Conservation (phyloP, 1,284 basidiomycete species). For the Inonotus hispidus region DNA sequence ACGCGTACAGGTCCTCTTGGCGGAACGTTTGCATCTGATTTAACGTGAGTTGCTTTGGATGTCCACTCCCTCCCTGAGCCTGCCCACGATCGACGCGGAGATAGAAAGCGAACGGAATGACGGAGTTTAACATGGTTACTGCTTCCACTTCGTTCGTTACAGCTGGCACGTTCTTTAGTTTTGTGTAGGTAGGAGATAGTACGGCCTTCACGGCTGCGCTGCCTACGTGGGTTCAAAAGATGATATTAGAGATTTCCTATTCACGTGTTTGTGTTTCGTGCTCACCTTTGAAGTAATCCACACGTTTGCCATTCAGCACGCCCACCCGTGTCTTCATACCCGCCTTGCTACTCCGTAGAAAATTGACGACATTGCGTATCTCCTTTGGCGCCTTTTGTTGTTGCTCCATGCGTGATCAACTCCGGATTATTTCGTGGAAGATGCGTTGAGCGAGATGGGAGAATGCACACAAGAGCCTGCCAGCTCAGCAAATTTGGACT, state of each 20-base stretch:
- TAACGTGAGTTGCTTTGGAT: slow-evolving; percentile 78
- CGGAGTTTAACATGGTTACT: slow-evolving; percentile 56
- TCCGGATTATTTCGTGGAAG: not conserved
- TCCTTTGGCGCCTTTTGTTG: slow-evolving; percentile 71
- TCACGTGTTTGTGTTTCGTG: slow-evolving; percentile 15
- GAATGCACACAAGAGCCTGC: not conserved
- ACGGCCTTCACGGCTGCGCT: slow-evolving; percentile 91
- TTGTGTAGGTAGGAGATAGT: slow-evolving; percentile 85
- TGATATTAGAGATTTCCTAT: slow-evolving; percentile 2
- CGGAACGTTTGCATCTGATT: slow-evolving; percentile 79
- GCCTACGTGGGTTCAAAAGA: slow-evolving; percentile 42
- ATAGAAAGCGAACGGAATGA: slow-evolving; percentile 87
- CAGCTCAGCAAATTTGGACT: not conserved
- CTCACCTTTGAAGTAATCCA: slow-evolving; percentile 97
- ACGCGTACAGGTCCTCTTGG: slow-evolving; percentile 84
- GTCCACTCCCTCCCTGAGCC: slow-evolving; percentile 49
- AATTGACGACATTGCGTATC: slow-evolving; percentile 76
- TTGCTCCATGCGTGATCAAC: slow-evolving; percentile 11
- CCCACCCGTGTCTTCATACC: slow-evolving; percentile 90
- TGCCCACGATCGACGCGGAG: slow-evolving; percentile 80
- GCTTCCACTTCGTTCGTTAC: slow-evolving; percentile 80
- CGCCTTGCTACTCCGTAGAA: slow-evolving; percentile 78
- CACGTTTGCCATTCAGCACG: slow-evolving; percentile 88
- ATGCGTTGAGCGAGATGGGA: not conserved
- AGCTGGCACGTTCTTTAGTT: slow-evolving; percentile 80